phyloP scores from a whole-genome alignment of 352 stramenopile species.

The Globisporangium viniferum region DNA sequence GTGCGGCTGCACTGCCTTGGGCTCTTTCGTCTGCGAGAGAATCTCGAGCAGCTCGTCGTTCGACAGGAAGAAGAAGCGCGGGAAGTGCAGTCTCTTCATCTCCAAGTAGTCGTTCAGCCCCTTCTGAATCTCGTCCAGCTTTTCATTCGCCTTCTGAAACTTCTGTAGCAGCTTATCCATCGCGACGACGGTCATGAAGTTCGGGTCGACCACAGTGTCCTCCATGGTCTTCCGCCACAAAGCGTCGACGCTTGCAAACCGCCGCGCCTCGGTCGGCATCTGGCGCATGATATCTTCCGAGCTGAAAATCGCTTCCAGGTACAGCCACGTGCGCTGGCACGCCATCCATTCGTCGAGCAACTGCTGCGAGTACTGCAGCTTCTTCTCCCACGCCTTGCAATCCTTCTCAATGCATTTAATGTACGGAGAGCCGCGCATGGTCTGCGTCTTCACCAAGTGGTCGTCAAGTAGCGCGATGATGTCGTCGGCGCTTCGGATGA shows the following conservation, averaged over 20 bases:
- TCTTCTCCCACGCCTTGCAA: slow-evolving; percentile 88
- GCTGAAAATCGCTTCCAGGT: slow-evolving; percentile 95
- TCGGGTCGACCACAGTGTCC: slow-evolving; percentile 84
- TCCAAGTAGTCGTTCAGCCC: slow-evolving; percentile 93
- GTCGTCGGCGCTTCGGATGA: slow-evolving; percentile 86
- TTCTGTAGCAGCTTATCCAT: slow-evolving; percentile 90
- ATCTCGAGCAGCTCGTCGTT: slow-evolving; percentile 94
- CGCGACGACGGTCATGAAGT: slow-evolving; percentile 87
- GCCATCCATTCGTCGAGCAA: slow-evolving; percentile 94
- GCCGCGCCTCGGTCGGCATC: slow-evolving; percentile 90
- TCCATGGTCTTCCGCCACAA: slow-evolving; percentile 93
- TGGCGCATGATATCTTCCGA: slow-evolving; percentile 95
- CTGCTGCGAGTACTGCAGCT: slow-evolving; percentile 86
- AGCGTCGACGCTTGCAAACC: slow-evolving; percentile 87
- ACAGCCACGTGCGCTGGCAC: slow-evolving; percentile 94
- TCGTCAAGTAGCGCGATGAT: slow-evolving; percentile 92
- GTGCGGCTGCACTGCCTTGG: slow-evolving; percentile 89
- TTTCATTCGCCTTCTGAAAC: slow-evolving; percentile 92
- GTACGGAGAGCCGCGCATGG: slow-evolving; percentile 93
- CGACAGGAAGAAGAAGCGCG: slow-evolving; percentile 94
- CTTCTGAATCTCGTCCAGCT: slow-evolving; percentile 94
- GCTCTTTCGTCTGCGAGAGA: slow-evolving; percentile 92
- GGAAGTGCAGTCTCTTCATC: slow-evolving; percentile 92
- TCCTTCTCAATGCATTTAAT: slow-evolving; percentile 93
- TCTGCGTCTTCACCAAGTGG: slow-evolving; percentile 94